These are phyloP conservation scores for Pyracantha coccinea DNA, from an alignment of 331 rosid genomes.

Conservation along the genomic window DNA sequence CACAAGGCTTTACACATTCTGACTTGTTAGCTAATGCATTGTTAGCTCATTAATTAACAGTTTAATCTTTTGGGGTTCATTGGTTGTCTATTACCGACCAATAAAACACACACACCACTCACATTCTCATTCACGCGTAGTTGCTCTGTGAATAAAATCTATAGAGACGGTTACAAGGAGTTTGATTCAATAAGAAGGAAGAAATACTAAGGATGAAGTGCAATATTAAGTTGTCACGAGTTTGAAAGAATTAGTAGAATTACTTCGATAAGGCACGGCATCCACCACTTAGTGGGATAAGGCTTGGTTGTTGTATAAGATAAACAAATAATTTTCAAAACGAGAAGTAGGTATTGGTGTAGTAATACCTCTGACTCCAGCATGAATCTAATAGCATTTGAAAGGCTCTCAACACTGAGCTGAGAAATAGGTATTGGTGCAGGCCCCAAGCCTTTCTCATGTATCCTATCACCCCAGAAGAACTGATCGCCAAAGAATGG, in stretches of 20 bases:
- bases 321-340: neutral
- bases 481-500: constrained; percentile 99
- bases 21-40: neutral
- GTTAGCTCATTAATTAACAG: too few relatives aligned
- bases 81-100: too few relatives aligned
- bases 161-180: neutral
- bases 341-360: neutral
- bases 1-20: neutral
- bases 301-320: too few relatives aligned
- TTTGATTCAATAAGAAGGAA: neutral
- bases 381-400: constrained; percentile 78
- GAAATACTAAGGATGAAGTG: neutral
- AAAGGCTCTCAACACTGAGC: constrained; percentile 56
- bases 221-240: neutral
- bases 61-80: too few relatives aligned
- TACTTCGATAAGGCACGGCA: neutral
- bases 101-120: neutral
- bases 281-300: too few relatives aligned
- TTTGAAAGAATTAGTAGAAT: neutral
- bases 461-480: constrained; percentile 91
- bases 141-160: neutral
- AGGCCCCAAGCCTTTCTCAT: constrained; percentile 77
- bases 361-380: constrained; percentile 74
- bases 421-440: constrained; percentile 74
- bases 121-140: neutral